Percentiles rank a stretch among this genome's conserved stretches.
Evolutionary conservation across 2,329 filamentous ascomycete genomes (phyloP).

Genomic region (Penicillium decumbens): DNA sequence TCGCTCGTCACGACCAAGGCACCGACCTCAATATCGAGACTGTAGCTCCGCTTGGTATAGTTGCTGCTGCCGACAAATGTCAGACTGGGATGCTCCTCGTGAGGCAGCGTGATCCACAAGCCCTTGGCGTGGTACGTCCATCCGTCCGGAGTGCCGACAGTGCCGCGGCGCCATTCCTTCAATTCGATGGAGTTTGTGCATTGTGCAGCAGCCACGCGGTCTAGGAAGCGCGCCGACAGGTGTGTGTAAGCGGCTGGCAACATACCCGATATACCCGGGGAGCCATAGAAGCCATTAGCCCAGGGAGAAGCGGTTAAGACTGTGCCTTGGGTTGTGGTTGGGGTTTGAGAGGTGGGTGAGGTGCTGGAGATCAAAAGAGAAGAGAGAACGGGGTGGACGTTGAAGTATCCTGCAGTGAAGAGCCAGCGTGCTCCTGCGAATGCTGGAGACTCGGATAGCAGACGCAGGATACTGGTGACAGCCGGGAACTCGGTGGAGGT

Average conservation of each 20-base stretch:
- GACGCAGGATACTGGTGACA: slow-evolving; percentile 67
- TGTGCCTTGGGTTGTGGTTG: slow-evolving; percentile 56
- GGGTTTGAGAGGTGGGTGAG: slow-evolving; percentile 28
- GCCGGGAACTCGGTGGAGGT: slow-evolving; percentile 85
- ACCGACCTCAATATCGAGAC: slow-evolving; percentile 84
- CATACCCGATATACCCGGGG: slow-evolving; percentile 81
- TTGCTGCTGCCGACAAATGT: slow-evolving; percentile 89
- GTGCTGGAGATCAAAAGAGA: slow-evolving; percentile 71
- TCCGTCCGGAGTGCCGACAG: slow-evolving; percentile 71
- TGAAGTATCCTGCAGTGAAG: slow-evolving; percentile 98
- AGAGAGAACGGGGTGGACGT: slow-evolving; percentile 81
- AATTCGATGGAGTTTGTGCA: slow-evolving; percentile 61
- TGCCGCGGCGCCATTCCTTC: slow-evolving; percentile 83
- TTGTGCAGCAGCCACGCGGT: slow-evolving; percentile 52
- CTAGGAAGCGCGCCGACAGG: slow-evolving; percentile 75
- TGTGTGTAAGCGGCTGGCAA: slow-evolving; percentile 89
- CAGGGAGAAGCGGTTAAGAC: slow-evolving; percentile 89
- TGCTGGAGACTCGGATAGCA: slow-evolving; percentile 56
- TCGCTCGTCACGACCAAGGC: slow-evolving; percentile 80
- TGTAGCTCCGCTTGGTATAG: slow-evolving; percentile 91
- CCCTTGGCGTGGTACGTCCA: slow-evolving; percentile 99
- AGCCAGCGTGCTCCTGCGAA: slow-evolving; percentile 77
- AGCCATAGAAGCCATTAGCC: slow-evolving; percentile 93
- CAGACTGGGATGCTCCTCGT: slow-evolving; percentile 63
- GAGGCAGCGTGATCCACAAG: slow-evolving; percentile 69